Evolutionary conservation across 768 basidiomycete species (phyloP).

Genomic region (Coprinopsis cinerea): DNA sequence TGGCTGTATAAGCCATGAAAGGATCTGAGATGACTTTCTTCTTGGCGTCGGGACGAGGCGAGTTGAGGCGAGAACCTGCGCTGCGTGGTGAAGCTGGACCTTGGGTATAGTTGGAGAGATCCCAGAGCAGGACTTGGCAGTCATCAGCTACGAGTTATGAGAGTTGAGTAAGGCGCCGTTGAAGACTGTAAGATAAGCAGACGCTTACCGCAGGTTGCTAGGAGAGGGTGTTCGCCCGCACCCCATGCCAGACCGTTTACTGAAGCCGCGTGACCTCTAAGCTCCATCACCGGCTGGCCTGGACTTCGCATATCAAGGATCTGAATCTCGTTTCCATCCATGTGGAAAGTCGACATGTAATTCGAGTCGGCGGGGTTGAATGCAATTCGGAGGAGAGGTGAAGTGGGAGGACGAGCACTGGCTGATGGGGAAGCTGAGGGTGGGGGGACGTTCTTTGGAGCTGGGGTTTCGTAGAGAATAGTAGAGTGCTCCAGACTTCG

Average conservation of each 20-base stretch:
- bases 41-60: constrained; percentile 77
- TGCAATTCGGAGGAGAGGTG: constrained; percentile 78
- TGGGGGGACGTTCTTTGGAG: constrained; percentile 65
- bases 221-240: constrained; percentile 70
- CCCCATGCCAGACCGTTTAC: constrained; percentile 93
- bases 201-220: constrained; percentile 89
- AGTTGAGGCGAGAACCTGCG: constrained; percentile 65
- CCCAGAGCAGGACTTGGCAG: constrained; percentile 91
- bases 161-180: not conserved
- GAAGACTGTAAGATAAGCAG: constrained; percentile 19
- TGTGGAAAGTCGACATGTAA: constrained; percentile 96
- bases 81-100: constrained; percentile 65
- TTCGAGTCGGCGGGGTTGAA: constrained; percentile 91
- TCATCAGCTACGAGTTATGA: constrained; percentile 65
- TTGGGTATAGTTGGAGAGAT: constrained; percentile 63
- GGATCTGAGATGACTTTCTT: constrained; percentile 71
- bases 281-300: constrained; percentile 90
- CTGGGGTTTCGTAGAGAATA: constrained; percentile 91
- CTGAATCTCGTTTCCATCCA: constrained; percentile 85
- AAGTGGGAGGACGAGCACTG: constrained; percentile 65
- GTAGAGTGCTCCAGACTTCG: constrained; percentile 97
- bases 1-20: constrained; percentile 77
- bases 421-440: constrained; percentile 52
- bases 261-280: constrained; percentile 74
- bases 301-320: constrained; percentile 97